Base-by-base conservation (phyloP, 768 basidiomycete genomes). In the Boletus sp. region DNA sequence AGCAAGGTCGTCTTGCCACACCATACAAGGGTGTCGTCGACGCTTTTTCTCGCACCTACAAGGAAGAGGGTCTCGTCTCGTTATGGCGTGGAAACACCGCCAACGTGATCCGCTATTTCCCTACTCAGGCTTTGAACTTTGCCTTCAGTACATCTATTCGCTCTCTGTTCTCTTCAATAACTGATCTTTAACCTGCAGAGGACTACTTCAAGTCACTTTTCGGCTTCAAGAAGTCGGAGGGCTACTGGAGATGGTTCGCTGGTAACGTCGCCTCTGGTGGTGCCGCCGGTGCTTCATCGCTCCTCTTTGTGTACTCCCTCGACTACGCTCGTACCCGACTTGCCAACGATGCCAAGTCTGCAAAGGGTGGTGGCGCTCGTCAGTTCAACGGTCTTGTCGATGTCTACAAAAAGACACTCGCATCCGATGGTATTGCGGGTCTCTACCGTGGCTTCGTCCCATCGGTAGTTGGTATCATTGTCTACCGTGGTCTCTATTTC, bases 101-200 rank as follows among this genome's bases (percentile, higher is more conserved):
- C 84, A 99, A 99, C 79, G 97, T 99, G 78, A 97, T 99, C 80
- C 95, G 97, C 74, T 99, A 99, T 90, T 99, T 99, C 93, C 97
- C 97, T 49, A 99, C 97, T 54, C 96, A 99, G 75, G 97, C 97
- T 38, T 78, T 98, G 67, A 99, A 99, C 90, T 98, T 99, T 69
- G 96, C 96, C 73, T 98, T 98, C 89, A 98, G 91, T 97, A 65
- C 65, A 93, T 84, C 39, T 63, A 46, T 55, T 19, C 7, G 5
- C 1, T 1, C 15, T 38, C 0, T 38, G 15, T 7, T 30, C 7
- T 44, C 13, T 19, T 34, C 2, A 50, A 2, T 29, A n/a, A 63
- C 59, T 51, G 59, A 54, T 29, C 10, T 17, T 35, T 50, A 14
- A 25, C 4, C 37, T 15, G 44, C 65, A 66, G 90, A 95, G 93